Evolutionary conservation across 495 filamentous ascomycete genomes (phyloP), one percentile per base, ranked within the genome.

Genomic region (Neurospora sp.): DNA sequence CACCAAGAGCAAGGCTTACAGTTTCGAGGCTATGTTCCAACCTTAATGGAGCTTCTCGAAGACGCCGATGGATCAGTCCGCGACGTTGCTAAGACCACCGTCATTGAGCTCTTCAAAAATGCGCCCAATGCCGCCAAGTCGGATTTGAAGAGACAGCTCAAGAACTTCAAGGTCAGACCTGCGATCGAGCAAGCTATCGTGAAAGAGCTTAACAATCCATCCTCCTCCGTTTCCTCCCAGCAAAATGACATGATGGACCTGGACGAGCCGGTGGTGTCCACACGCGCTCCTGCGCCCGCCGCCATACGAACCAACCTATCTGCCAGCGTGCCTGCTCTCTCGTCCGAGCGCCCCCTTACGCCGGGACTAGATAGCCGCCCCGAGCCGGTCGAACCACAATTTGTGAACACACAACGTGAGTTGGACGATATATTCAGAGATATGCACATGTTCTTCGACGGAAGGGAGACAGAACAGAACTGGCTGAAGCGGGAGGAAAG

Each of bases 401-500:
- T 93, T 78, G 90, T 97, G 40, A 90, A 92, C 53, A 94, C 93
- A 1, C 85, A 90, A 61, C 86, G 92, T 69, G 93, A 98, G 65
- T 80, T 98, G 22, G 94, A 98, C 69, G 94, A 97, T 35, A 89
- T 91, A 5, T 88, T 97, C 75, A 87, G 87, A 48, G 88, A 89
- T 12, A 97, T 99, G 93, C 83, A 89, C 39, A 85, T 85, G 40
- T 86, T 84, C 77, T 98, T 98, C 76, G 94, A 98, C 74, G 95
- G 94, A 46, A 93, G 87, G 77, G 96, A 99, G 81, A 89, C 91
- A 0, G 96, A 98, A 76, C 85, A 90, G 37, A 99, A 99, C 77
- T 99, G 96, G 94, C 76, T 91, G 76, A 88, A 89, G 70, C 87
- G 96, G 78, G 95, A 98, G 76, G 91, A 94, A 82, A 91, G 86